Base-by-base conservation (phyloP, 1,284 basidiomycete species). In the Macrocystidia cucumis region DNA sequence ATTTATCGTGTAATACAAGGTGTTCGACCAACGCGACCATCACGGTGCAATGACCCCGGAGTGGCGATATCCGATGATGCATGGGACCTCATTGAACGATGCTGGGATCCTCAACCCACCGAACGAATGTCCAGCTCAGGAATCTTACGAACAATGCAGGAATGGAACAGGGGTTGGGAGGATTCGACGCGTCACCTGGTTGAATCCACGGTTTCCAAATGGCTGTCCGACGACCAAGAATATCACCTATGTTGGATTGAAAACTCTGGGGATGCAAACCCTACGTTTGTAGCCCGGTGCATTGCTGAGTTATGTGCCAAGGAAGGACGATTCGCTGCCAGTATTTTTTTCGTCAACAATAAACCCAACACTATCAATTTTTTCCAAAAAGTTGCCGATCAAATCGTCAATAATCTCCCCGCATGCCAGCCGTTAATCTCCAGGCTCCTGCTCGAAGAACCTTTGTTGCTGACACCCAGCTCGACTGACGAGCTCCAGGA, bases 1-100 rank as follows among this genome's bases (percentile, higher is more conserved):
- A 44, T 44, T 19, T 44, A 40, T 35, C 43, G 35, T 23, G 43
- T 44, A 22, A 42, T 44, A 9, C 43, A 44, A 38, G 43, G 43
- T 18, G 37, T 37, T 5, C 32, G 43, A 25, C 43, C 43, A 20
- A 28, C 20, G 11, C 37, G 42, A 5, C 44, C 44, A 2, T 20
- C 25, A 1, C 23, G 22, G 3, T 37, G 38, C 14, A 40, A 46
- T 33, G 42, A 42, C 34, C 22, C 34, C 28, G 44, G 42, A 4
- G 38, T 46, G 3, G 20, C 21, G 16, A 42, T 46, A 29, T 22
- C 17, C 5, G 40, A 46, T 31, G 40, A 44, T 13, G 27, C 42
- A 17, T 46, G 44, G 44, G 34, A 46, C 20, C 12, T 46, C 28
- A 35, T 46, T 20, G 29, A 39, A 19, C 28, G 35, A 19, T 44